A percentile compares a stretch with the other conserved stretches of the same genome.
Conservation (phyloP, 495 filamentous ascomycete species). For the Penicillium nucicola region DNA sequence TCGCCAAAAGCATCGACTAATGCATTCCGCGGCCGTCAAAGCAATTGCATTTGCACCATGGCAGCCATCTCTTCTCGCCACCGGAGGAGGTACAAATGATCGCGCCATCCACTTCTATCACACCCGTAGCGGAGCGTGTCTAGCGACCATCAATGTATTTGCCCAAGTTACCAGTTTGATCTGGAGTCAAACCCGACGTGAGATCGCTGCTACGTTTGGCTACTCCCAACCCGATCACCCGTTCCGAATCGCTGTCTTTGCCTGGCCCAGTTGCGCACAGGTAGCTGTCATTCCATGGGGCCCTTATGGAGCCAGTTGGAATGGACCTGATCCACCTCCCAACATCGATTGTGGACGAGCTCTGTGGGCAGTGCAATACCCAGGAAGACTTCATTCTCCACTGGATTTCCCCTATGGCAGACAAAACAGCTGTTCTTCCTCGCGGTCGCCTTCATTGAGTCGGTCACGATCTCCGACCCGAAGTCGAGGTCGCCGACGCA, state of each 20-base stretch:
- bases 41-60: conserved; percentile 97
- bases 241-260: conserved; percentile 88
- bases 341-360: conserved; percentile 37
- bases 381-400: conserved; percentile 31
- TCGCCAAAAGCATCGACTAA: conserved; percentile 68
- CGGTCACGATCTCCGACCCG: neutral
- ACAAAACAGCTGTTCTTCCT: conserved; percentile 8
- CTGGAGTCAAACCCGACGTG: conserved; percentile 81
- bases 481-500: neutral
- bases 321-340: conserved; percentile 39
- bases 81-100: conserved; percentile 91
- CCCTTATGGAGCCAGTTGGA: conserved; percentile 74
- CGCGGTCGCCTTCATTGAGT: neutral
- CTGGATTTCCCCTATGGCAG: conserved; percentile 4
- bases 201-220: conserved; percentile 91
- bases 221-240: conserved; percentile 94
- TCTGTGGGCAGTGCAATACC: conserved; percentile 48
- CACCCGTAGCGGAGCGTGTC: conserved; percentile 74
- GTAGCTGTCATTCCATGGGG: conserved; percentile 88
- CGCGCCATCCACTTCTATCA: conserved; percentile 96
- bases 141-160: conserved; percentile 87
- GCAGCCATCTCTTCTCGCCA: conserved; percentile 83
- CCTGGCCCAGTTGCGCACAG: conserved; percentile 90
- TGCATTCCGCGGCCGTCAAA: conserved; percentile 87
- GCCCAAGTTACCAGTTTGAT: conserved; percentile 92